These are phyloP conservation scores for Rubroshorea leprosula DNA, from an alignment of 345 rosid genomes.

Conservation along the genomic window DNA sequence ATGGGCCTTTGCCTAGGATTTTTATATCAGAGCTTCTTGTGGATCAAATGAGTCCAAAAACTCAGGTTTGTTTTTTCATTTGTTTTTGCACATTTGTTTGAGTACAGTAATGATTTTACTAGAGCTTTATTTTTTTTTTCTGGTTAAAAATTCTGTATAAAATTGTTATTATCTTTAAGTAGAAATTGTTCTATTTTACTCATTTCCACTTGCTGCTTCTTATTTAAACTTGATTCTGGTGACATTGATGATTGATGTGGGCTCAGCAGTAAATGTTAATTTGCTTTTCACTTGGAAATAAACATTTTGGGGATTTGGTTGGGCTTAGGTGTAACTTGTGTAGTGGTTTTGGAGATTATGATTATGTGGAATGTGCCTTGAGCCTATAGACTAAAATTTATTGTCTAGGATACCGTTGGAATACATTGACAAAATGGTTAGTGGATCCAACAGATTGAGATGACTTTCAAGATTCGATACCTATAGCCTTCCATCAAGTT, in stretches of 20 bases:
- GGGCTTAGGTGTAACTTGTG: neutral
- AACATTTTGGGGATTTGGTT: too few species aligned
- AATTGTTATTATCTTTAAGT: too few species aligned
- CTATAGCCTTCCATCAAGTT: too few species aligned
- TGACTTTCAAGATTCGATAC: too few species aligned
- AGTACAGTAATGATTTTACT: neutral
- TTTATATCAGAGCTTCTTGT: constrained; percentile 94
- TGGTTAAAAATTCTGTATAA: too few species aligned
- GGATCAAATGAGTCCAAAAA: constrained; percentile 60
- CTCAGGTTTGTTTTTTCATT: constrained; percentile 45
- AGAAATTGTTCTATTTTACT: too few species aligned
- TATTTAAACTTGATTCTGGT: neutral
- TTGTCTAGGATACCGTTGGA: neutral
- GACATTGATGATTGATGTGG: too few species aligned
- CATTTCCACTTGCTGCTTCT: too few species aligned
- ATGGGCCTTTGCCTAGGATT: constrained; percentile 80
- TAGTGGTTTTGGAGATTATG: neutral
- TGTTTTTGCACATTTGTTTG: neutral
- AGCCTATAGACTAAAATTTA: neutral
- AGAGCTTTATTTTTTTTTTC: too few species aligned
- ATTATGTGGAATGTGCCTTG: too few species aligned
- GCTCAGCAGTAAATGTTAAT: too few species aligned
- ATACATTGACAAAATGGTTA: constrained; percentile 1
- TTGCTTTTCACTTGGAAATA: neutral
- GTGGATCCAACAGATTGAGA: neutral